Conservation (phyloP, 345 rosid genomes). For the Eutrema japonicum region DNA sequence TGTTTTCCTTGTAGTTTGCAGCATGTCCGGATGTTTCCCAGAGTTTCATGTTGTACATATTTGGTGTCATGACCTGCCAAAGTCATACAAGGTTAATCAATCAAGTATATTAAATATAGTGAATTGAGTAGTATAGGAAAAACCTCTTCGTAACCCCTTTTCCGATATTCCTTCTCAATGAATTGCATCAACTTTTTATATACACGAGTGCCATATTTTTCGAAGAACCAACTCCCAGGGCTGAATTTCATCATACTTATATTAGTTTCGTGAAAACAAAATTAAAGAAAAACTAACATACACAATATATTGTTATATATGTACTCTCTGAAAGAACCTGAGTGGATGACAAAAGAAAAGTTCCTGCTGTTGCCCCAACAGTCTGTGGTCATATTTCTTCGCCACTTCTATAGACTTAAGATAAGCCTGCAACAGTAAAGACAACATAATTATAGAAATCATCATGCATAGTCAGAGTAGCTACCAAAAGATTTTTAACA, state of each 20-base stretch:
- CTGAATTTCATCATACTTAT: slow-evolving; percentile 42
- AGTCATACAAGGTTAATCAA: slow-evolving; percentile 1
- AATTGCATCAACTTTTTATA: slow-evolving; percentile 75
- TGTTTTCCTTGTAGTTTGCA: slow-evolving; percentile 86
- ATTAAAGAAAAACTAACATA: neutral
- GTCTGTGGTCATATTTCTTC: neutral
- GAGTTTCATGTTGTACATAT: slow-evolving; percentile 82
- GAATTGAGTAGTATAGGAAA: slow-evolving; percentile 6
- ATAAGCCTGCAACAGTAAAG: no score
- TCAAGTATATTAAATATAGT: neutral
- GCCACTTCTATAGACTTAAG: no score
- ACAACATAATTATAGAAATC: no score
- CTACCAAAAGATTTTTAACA: no score
- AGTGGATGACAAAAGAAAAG: slow-evolving; percentile 77
- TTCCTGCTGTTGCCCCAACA: slow-evolving; percentile 74
- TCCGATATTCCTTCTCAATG: slow-evolving; percentile 62
- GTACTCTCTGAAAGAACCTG: slow-evolving; percentile 46
- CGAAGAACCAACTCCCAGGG: slow-evolving; percentile 96
- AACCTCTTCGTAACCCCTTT: slow-evolving; percentile 83
- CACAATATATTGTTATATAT: neutral
- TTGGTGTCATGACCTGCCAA: slow-evolving; percentile 78
- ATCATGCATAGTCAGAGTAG: no score
- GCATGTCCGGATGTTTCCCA: slow-evolving; percentile 93
- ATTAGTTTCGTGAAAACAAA: slow-evolving; percentile 15
- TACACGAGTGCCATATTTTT: slow-evolving; percentile 69